Base-by-base conservation (phyloP, 345 rosid genomes). In the Syzygium oleosum region DNA sequence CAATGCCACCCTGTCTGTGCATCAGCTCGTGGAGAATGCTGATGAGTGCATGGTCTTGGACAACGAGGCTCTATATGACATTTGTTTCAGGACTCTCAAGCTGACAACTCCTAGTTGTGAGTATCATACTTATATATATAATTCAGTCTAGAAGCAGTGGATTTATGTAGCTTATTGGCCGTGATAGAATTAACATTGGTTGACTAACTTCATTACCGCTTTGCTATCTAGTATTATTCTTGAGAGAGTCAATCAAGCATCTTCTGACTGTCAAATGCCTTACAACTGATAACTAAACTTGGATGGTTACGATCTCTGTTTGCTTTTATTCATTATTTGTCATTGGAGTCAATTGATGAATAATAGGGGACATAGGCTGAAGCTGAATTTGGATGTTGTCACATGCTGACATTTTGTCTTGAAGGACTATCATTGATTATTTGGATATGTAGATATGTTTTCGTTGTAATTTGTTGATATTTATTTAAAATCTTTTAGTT, bases 1-100 rank as follows among this genome's bases (percentile, higher is more conserved):
- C 73, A 90, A 90, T 73, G 91, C 90, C 52, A 90, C 91, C 65
- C 91, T 90, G 31, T 90, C 91, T 52, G 91, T 90, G 56, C 91
- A 90, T 79, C 91, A 87, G 84, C 89, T 90, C 22, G 91, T 90
- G 63, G 91, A 90, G 88, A 90, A 90, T 87, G 91, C 91, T 29
- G 91, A 90, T 51, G 90, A 90, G 89, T 90, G 91, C 87, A 90
- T 90, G 91, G 91, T 90, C 52, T 78, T 88, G 88, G 91, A 89
- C 86, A 89, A 89, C 22, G 91, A 89, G 86, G 91, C 91, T 25
- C 61, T 89, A 14, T 90, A 90, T 56, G 90, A 90, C 84, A 90
- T 90, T 86, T 90, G 91, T 86, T 90, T 90, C 88, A 87, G 91
- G 56, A 90, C 90, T 0, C 91, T 90, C 77, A 90, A 90, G 89